phyloP scores from a whole-genome alignment of 257 asterid genomes.

The Sherardia arvensis region DNA sequence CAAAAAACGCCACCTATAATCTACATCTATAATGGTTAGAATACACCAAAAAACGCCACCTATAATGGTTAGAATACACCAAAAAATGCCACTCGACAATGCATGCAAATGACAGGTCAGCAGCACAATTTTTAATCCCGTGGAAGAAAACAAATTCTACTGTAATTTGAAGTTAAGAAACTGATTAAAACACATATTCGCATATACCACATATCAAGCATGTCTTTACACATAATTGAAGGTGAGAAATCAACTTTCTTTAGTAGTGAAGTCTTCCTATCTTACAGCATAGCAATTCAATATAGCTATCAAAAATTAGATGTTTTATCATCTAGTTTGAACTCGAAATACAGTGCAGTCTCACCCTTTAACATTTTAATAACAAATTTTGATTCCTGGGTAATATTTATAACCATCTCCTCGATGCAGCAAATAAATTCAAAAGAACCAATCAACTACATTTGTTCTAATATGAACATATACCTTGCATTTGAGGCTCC shows the following conservation, averaged over 20 bases:
- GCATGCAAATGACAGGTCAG: not conserved
- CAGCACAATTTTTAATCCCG: not conserved
- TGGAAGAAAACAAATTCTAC: not conserved
- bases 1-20: not conserved
- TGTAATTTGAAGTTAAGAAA: not conserved
- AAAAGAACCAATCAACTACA: not conserved
- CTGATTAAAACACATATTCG: not conserved
- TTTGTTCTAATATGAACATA: not conserved
- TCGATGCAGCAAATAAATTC: not conserved
- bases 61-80: conserved; percentile 5
- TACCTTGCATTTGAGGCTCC: conserved; percentile 31
- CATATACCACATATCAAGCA: not conserved
- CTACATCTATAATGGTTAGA: conserved; percentile 8
- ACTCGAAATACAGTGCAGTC: not conserved
- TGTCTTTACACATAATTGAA: not conserved
- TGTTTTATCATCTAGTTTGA: not conserved
- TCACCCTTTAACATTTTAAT: not conserved
- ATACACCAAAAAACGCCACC: not conserved
- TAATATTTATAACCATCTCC: not conserved
- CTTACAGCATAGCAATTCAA: not conserved
- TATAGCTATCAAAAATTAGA: not conserved
- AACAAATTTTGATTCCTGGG: not conserved
- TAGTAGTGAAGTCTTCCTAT: not conserved
- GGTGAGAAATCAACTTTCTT: not conserved
- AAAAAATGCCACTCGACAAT: not conserved